Conservation (phyloP, 306 rosid species). For the Calophaca sinica region DNA sequence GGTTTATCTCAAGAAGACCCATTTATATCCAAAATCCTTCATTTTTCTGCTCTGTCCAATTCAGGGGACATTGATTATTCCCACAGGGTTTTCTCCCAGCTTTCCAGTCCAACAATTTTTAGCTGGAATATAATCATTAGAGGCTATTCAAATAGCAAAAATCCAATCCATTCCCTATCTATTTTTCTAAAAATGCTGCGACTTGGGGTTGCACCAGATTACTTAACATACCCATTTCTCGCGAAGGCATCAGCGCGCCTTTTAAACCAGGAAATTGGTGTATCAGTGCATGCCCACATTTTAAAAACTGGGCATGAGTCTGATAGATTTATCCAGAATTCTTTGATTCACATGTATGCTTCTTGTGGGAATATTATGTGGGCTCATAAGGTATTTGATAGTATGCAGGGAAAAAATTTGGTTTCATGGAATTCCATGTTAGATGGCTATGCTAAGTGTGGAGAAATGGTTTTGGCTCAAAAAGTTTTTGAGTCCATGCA, state of each 20-base stretch:
- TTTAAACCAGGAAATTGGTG: slow-evolving; percentile 58
- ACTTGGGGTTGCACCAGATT: slow-evolving; percentile 64
- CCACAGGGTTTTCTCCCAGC: slow-evolving; percentile 59
- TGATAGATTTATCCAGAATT: slow-evolving; percentile 67
- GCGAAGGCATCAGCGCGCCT: slow-evolving; percentile 73
- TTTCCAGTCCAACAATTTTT: slow-evolving; percentile 60
- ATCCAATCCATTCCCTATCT: slow-evolving; percentile 61
- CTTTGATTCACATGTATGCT: slow-evolving; percentile 82
- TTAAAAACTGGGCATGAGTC: slow-evolving; percentile 60
- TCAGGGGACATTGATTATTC: slow-evolving; percentile 64
- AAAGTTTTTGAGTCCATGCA: slow-evolving; percentile 70
- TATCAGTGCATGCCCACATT: slow-evolving; percentile 68
- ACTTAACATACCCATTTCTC: slow-evolving; percentile 82
- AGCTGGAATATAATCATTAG: slow-evolving; percentile 71
- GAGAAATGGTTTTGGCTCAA: slow-evolving; percentile 59
- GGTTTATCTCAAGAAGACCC: slow-evolving; percentile 65
- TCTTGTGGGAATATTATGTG: slow-evolving; percentile 56
- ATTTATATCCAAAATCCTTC: slow-evolving; percentile 56
- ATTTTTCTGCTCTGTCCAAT: slow-evolving; percentile 60
- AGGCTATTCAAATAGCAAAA: slow-evolving; percentile 67
- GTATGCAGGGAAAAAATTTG: slow-evolving; percentile 54
- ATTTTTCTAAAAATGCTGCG: slow-evolving; percentile 68
- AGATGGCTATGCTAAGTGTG: slow-evolving; percentile 83
- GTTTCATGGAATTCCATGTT: slow-evolving; percentile 86
- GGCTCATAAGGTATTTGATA: slow-evolving; percentile 69